Conservation (phyloP, 176 grass and related monocot species). For the Carex littledalei region DNA sequence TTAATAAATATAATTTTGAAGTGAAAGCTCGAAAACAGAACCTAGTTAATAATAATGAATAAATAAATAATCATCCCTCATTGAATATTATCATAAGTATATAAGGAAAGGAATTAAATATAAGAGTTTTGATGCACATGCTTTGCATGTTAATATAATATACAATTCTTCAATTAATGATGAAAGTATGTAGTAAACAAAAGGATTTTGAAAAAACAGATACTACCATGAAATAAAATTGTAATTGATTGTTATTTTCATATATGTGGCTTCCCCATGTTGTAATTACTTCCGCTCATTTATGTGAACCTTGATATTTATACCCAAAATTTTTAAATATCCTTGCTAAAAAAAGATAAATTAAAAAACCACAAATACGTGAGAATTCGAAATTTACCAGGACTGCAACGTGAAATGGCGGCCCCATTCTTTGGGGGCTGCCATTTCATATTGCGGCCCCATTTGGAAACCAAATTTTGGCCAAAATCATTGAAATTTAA, state of each 20-base stretch:
- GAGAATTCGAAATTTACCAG: no score
- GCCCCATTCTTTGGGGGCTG: no score
- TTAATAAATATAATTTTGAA: no score
- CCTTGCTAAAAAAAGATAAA: no score
- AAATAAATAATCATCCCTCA: background rate
- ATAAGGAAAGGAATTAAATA: background rate
- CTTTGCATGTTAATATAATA: background rate
- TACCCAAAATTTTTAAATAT: no score
- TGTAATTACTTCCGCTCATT: background rate
- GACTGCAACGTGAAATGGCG: no score
- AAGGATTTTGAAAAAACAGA: background rate
- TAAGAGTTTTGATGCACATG: background rate
- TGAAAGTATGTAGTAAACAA: background rate
- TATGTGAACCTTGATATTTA: background rate
- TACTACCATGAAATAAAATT: background rate
- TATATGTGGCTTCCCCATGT: background rate
- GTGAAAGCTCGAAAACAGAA: no score
- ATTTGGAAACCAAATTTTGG: no score
- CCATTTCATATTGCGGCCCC: no score
- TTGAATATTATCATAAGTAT: background rate
- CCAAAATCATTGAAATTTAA: no score
- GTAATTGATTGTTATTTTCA: background rate
- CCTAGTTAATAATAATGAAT: no score
- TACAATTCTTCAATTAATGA: background rate
- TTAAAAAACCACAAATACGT: no score